Percentiles rank a stretch among this genome's conserved stretches.
Evolutionary conservation across 2,329 filamentous ascomycete species (phyloP).

Genomic region (Fusarium sacchari): DNA sequence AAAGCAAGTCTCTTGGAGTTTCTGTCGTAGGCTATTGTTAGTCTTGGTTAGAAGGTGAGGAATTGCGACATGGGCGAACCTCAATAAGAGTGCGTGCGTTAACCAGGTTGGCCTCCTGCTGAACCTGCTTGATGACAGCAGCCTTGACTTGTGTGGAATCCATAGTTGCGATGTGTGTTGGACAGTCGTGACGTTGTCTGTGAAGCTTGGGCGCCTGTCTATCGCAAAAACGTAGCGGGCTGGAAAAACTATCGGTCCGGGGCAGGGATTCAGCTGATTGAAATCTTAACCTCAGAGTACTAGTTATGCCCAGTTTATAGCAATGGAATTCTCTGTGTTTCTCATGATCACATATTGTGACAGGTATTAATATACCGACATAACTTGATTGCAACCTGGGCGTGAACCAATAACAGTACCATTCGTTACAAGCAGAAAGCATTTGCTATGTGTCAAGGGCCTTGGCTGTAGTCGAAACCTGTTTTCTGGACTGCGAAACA

Average conservation of each 20-base stretch:
- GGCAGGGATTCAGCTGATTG: background rate
- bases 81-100: constrained; percentile 78
- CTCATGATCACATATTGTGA: background rate
- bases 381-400: background rate
- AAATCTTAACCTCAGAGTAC: background rate
- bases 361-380: background rate
- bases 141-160: constrained; percentile 68
- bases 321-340: background rate
- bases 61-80: constrained; percentile 53
- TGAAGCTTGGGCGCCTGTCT: constrained; percentile 23
- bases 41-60: constrained; percentile 6
- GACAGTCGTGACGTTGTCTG: constrained; percentile 29
- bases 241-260: constrained; percentile 32
- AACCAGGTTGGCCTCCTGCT: constrained; percentile 70
- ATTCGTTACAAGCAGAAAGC: background rate
- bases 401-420: background rate
- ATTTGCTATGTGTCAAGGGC: background rate
- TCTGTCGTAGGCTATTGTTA: constrained; percentile 56
- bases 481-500: background rate
- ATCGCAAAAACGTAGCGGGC: constrained; percentile 7
- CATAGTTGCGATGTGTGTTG: constrained; percentile 54
- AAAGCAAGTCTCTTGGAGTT: constrained; percentile 85
- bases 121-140: constrained; percentile 72
- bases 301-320: background rate
- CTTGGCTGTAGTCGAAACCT: too few relatives aligned